Evolutionary conservation across 2,329 filamentous ascomycete species (phyloP), one percentile per base, ranked within the genome.

Genomic region (Colletotrichum tamarilloi): DNA sequence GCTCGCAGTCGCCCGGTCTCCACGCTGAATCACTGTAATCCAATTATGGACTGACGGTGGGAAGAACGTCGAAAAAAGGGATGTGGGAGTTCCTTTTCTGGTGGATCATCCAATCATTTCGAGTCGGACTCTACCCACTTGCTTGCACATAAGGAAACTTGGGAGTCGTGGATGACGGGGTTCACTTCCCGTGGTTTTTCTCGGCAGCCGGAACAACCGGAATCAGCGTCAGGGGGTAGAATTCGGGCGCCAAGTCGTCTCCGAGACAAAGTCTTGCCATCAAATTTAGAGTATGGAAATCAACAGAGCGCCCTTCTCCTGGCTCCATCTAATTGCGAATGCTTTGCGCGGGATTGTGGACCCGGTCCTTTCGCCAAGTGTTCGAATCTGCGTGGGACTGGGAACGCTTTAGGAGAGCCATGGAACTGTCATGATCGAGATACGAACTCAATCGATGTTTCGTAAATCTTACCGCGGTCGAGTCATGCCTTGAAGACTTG

Each of bases 121-220:
- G 49, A 22, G 38, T 52, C 22, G 9, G 14, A 7, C 22, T 53
- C 26, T 52, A 22, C 38, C 66, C 67, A 65, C 67, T 26, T n/a
- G 62, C 63, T 49, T 60, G 59, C 53, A 56, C 32, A 55, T 42
- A 59, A 9, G 19, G 30, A 19, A 42, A 19, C 38, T 30, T 12
- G 60, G 35, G 42, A 49, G 42, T 22, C 53, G 38, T 19, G 38
- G 14, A 42, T 42, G 38, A 42, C 38, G 38, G 38, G 38, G 38
- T 49, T 49, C 19, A 49, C 56, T 32, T 46, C 7, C 24, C 38
- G 35, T 49, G 28, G 4, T 16, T 56, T 52, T 66, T 65, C 70
- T 73, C 67, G 67, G 70, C 67, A 73, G 67, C 62, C 71, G 71
- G 71, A 73, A 73, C 46, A 42, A 52, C 42, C 71, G 67, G 60